A percentile compares a stretch with the other conserved stretches of the same genome.
phyloP scores from a whole-genome alignment of 805 yeast genomes.

The Candida broadrunensis region DNA sequence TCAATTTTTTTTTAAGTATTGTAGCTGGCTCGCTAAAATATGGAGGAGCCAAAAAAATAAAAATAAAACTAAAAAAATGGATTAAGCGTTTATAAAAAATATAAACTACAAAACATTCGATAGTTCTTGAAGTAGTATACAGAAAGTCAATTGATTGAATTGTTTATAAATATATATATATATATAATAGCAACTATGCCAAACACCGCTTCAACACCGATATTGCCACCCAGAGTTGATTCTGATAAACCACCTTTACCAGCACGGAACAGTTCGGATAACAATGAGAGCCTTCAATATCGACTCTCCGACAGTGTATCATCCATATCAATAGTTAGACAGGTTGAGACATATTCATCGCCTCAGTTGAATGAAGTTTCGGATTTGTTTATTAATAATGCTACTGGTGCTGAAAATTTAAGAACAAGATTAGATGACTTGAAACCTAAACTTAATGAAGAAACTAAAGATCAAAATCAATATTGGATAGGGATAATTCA shows the following conservation, averaged over 20 bases:
- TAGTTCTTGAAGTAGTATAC: too few relatives aligned
- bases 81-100: too few relatives aligned
- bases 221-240: too few relatives aligned
- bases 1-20: too few relatives aligned
- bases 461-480: not conserved
- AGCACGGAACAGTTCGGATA: not conserved
- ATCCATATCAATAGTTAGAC: conserved; percentile 20
- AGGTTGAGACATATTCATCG: conserved; percentile 19
- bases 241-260: not conserved
- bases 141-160: too few relatives aligned
- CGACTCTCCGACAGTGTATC: conserved; percentile 12
- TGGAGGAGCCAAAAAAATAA: too few relatives aligned
- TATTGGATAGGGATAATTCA: conserved; percentile 8
- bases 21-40: too few relatives aligned
- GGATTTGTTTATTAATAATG: conserved; percentile 17
- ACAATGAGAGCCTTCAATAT: not conserved
- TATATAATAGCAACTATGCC: too few relatives aligned
- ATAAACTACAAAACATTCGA: too few relatives aligned
- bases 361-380: conserved; percentile 25
- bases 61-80: too few relatives aligned
- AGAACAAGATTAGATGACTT: conserved; percentile 4
- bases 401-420: conserved; percentile 7
- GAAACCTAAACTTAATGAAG: not conserved
- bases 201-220: too few relatives aligned
- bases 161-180: too few relatives aligned